Evolutionary conservation across 805 yeast species (phyloP).

Genomic region (Yamadazyma tumulicola): DNA sequence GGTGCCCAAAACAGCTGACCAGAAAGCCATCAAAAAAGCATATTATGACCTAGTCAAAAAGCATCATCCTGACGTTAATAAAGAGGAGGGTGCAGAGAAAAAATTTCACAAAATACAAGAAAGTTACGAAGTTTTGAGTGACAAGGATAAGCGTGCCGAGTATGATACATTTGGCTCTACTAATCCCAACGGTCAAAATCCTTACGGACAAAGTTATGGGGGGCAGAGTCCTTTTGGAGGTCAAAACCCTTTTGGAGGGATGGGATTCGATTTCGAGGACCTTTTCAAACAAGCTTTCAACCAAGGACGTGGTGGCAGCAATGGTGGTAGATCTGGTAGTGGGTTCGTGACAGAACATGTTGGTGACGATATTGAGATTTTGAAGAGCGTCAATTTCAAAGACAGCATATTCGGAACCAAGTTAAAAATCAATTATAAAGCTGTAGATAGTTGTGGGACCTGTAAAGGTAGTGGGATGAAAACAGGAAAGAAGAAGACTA

Average conservation of each 20-base stretch:
- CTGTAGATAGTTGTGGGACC: slow-evolving; percentile 69
- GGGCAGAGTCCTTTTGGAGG: slow-evolving; percentile 43
- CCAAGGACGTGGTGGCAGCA: slow-evolving; percentile 27
- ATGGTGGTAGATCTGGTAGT: slow-evolving; percentile 39
- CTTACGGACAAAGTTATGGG: slow-evolving; percentile 40
- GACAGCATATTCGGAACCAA: slow-evolving; percentile 84
- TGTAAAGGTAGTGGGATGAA: slow-evolving; percentile 89
- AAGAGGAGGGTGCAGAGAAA: slow-evolving; percentile 82
- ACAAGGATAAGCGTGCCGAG: slow-evolving; percentile 79
- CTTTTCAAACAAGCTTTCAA: slow-evolving; percentile 49
- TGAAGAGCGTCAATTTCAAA: slow-evolving; percentile 71
- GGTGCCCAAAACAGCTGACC: slow-evolving; percentile 63
- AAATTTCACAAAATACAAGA: slow-evolving; percentile 91
- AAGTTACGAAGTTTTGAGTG: slow-evolving; percentile 88
- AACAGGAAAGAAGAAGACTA: slow-evolving; percentile 63
- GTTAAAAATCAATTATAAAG: slow-evolving; percentile 62
- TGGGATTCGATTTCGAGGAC: slow-evolving; percentile 46
- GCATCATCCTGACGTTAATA: slow-evolving; percentile 95
- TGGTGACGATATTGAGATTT: slow-evolving; percentile 84
- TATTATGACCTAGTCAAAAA: slow-evolving; percentile 91
- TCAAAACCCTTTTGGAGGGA: slow-evolving; percentile 55
- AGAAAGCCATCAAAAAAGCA: slow-evolving; percentile 89
- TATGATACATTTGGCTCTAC: slow-evolving; percentile 86
- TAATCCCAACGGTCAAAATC: slow-evolving; percentile 36
- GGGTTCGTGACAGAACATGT: slow-evolving; percentile 70